Evolutionary conservation across 2,329 filamentous ascomycete genomes (phyloP), one percentile per base, ranked within the genome.

Genomic region (Arthrobotrys sphaeroides): DNA sequence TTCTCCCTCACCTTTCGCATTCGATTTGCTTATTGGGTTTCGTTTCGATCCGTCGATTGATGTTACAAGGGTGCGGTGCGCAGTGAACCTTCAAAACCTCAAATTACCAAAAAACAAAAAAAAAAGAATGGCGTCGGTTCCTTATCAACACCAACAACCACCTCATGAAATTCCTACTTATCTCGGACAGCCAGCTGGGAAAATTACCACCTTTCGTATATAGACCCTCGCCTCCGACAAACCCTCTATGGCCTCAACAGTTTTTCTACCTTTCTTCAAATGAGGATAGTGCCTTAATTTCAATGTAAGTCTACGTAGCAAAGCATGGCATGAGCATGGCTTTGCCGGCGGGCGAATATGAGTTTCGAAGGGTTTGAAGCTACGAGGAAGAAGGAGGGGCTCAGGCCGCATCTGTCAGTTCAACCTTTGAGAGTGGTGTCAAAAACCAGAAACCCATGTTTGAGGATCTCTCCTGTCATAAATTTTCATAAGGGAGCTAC

Each of bases 341-440:
- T 20, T n/a, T n/a, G n/a, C 47, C 5, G 51, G n/a, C 47, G 47
- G 47, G 22, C 51, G 51, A 55, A 55, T 55, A 55, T 55, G 51
- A 33, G 10, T n/a, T n/a, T n/a, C n/a, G n/a, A 55, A 55, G 31
- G 28, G 5, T 5, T 55, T 31, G 51, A 55, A 38, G 51, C 51
- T 55, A 31, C 38, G 31, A 55, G 24, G 51, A 53, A 53, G 47
- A 26, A 16, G 36, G 16, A 31, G 51, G 16, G 55, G 53, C 55
- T 55, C 66, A 62, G 45, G 55, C 66, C 66, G 66, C 66, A 70
- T 70, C 66, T 70, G 66, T 70, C 66, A 70, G 53, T 36, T 55
- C n/a, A 36, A 28, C 38, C 28, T 55, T n/a, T n/a, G n/a, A n/a
- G n/a, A n/a, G n/a, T n/a, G n/a, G n/a, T n/a, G n/a, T n/a, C n/a